phyloP scores from a whole-genome alignment of 345 rosid genomes.

The Schrenkiella parvula region DNA sequence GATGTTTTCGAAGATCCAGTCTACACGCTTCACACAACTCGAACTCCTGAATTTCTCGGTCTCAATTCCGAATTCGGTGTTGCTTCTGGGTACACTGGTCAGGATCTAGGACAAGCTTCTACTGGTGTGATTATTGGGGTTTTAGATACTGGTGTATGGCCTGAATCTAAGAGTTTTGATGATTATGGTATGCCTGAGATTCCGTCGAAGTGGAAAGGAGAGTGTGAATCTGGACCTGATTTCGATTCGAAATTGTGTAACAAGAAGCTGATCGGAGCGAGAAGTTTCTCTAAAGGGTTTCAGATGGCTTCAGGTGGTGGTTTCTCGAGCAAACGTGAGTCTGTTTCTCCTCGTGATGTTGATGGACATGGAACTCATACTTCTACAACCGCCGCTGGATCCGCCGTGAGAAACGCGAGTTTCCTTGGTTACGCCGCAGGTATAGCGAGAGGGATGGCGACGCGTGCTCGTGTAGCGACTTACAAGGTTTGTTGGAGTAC shows the following conservation, averaged over 20 bases:
- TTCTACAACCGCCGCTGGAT: slow-evolving; percentile 74
- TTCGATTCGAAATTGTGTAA: slow-evolving; percentile 61
- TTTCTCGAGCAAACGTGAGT: slow-evolving; percentile 39
- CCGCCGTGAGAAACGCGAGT: slow-evolving; percentile 60
- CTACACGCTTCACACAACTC: slow-evolving; percentile 80
- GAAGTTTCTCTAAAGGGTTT: slow-evolving; percentile 70
- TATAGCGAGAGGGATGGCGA: slow-evolving; percentile 78
- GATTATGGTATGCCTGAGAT: slow-evolving; percentile 65
- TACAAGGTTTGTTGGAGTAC: slow-evolving; percentile 82
- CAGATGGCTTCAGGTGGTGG: slow-evolving; percentile 56
- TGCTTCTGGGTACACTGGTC: slow-evolving; percentile 28
- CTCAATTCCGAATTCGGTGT: slow-evolving; percentile 43
- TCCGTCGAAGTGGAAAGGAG: slow-evolving; percentile 67
- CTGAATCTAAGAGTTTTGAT: slow-evolving; percentile 64
- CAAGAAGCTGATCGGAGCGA: slow-evolving; percentile 77
- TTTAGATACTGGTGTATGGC: slow-evolving; percentile 91
- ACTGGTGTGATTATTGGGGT: slow-evolving; percentile 68
- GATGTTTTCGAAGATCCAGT: slow-evolving; percentile 67
- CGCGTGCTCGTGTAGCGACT: slow-evolving; percentile 61
- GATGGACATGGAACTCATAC: slow-evolving; percentile 96
- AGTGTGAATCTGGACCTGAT: slow-evolving; percentile 69
- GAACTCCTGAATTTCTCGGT: slow-evolving; percentile 77
- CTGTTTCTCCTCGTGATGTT: slow-evolving; percentile 62
- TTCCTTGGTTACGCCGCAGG: slow-evolving; percentile 85
- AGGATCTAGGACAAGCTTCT: slow-evolving; percentile 39